Conservation (phyloP, 177 flowering plant genomes). For the Vitis hybrid region DNA sequence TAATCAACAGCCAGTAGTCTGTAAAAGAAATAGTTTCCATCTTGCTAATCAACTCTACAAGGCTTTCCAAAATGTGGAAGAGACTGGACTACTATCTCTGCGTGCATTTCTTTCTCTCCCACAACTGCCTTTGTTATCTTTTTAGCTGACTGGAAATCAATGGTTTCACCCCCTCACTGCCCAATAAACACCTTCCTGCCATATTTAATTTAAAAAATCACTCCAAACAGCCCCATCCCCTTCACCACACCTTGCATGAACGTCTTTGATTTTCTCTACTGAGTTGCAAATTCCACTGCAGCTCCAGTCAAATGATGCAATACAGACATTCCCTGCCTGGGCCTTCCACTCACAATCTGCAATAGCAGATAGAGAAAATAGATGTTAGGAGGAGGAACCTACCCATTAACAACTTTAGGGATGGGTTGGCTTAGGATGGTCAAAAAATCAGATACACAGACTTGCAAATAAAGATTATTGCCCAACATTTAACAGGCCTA, state of each 20-base stretch:
- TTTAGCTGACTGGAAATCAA: neutral
- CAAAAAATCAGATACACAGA: neutral
- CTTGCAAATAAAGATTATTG: too few species aligned
- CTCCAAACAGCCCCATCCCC: constrained; percentile 80
- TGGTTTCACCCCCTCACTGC: neutral
- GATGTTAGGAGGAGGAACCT: neutral
- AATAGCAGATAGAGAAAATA: neutral
- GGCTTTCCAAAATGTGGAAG: neutral
- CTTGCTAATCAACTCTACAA: neutral
- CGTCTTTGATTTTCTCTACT: constrained; percentile 70
- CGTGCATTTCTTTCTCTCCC: neutral
- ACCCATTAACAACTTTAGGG: neutral
- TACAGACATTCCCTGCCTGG: constrained; percentile 79
- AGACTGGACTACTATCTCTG: too few species aligned
- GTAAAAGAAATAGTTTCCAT: neutral
- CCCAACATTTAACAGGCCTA: too few species aligned
- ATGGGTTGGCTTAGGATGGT: neutral
- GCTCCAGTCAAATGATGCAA: constrained; percentile 93
- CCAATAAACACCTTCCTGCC: neutral
- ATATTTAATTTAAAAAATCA: constrained; percentile 33
- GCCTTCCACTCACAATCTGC: constrained; percentile 95
- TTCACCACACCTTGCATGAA: constrained; percentile 79
- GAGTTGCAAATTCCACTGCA: constrained; percentile 96
- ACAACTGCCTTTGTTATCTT: neutral
- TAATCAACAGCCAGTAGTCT: neutral